These are phyloP conservation scores for Silene latifolia DNA, from an alignment of 148 eudicot species.

Conservation along the genomic window DNA sequence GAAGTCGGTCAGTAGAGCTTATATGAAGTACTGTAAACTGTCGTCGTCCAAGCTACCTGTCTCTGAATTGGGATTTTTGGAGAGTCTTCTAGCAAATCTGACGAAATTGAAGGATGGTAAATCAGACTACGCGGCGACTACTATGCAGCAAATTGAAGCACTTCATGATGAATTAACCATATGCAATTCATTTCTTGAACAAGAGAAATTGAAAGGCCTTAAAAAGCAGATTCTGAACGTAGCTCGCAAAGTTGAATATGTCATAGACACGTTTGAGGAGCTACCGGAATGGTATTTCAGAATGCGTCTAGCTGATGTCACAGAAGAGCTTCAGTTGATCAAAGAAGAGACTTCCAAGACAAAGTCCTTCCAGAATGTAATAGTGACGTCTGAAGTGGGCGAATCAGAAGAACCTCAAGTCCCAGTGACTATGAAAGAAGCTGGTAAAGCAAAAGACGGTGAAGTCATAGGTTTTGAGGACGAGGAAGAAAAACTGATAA, in stretches of 20 bases:
- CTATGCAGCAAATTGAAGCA: not conserved
- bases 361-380: not conserved
- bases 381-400: too few relatives aligned
- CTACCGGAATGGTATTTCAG: constrained; percentile 10
- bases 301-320: constrained; percentile 1
- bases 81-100: not conserved
- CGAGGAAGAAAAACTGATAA: too few relatives aligned
- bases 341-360: not conserved
- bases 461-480: too few relatives aligned
- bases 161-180: not conserved
- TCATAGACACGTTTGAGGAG: not conserved
- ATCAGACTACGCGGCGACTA: not conserved
- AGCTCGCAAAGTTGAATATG: not conserved
- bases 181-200: not conserved
- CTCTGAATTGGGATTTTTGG: not conserved
- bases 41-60: not conserved
- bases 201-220: not conserved
- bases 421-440: too few relatives aligned
- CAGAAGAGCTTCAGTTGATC: not conserved
- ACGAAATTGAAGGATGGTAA: not conserved
- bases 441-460: too few relatives aligned
- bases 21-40: not conserved
- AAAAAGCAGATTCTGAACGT: not conserved
- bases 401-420: too few relatives aligned
- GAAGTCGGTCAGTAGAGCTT: not conserved